Percentiles rank a stretch among this genome's conserved stretches.
Conservation (phyloP, 495 filamentous ascomycete genomes). For the Evansstolkia leycettana region DNA sequence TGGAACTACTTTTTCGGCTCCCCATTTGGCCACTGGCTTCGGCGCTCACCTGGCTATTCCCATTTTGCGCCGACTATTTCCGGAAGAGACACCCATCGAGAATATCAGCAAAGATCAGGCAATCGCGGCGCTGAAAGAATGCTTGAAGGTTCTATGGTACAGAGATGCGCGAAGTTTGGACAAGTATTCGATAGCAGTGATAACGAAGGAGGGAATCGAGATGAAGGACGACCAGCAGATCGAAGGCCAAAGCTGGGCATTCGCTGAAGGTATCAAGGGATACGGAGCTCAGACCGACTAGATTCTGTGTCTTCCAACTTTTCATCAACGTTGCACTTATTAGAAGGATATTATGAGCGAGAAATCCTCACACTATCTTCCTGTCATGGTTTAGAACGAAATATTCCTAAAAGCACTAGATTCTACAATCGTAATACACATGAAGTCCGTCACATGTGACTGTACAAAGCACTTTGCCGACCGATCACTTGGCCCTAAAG, state of each 20-base stretch:
- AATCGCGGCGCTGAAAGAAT: slow-evolving; percentile 68
- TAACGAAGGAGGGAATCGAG: slow-evolving; percentile 73
- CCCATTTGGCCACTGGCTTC: slow-evolving; percentile 85
- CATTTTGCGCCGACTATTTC: slow-evolving; percentile 68
- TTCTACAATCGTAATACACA: too few species aligned
- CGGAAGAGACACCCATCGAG: slow-evolving; percentile 64
- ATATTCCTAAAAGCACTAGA: too few species aligned
- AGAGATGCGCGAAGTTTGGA: slow-evolving; percentile 88
- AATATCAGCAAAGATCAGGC: slow-evolving; percentile 66
- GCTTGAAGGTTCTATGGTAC: slow-evolving; percentile 98
- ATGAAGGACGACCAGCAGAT: slow-evolving; percentile 67
- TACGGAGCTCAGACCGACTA: slow-evolving; percentile 59
- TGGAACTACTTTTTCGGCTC: slow-evolving; percentile 79
- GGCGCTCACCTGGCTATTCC: slow-evolving; percentile 88
- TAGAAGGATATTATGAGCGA: too few species aligned
- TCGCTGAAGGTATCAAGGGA: slow-evolving; percentile 75
- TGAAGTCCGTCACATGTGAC: too few species aligned
- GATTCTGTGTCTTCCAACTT: too few species aligned
- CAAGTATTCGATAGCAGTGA: slow-evolving; percentile 78
- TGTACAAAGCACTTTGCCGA: too few species aligned
- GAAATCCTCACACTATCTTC: too few species aligned
- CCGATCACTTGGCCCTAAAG: slow-evolving; percentile 16
- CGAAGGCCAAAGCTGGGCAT: slow-evolving; percentile 89
- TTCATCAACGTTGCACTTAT: too few species aligned
- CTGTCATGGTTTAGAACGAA: too few species aligned